phyloP scores from a whole-genome alignment of 495 filamentous ascomycete genomes.

The Aspergillus kassunensis region DNA sequence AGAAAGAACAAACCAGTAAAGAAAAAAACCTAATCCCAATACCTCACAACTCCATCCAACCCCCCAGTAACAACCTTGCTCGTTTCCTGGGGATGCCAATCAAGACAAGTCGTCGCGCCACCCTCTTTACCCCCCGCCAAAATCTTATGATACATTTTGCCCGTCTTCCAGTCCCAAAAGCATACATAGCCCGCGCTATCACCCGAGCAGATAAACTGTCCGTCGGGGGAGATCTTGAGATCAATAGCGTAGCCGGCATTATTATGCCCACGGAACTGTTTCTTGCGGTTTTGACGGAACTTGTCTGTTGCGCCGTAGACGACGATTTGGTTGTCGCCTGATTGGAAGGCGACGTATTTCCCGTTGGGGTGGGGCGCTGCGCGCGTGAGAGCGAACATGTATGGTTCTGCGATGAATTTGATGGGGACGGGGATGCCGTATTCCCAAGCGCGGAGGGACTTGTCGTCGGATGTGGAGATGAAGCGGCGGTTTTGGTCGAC shows the following conservation, averaged over 20 bases:
- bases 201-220: slow-evolving; percentile 78
- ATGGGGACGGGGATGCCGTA: slow-evolving; percentile 92
- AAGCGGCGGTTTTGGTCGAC: slow-evolving; percentile 92
- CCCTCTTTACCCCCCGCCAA: slow-evolving; percentile 60
- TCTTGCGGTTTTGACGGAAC: slow-evolving; percentile 96
- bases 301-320: slow-evolving; percentile 92
- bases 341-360: slow-evolving; percentile 91
- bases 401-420: slow-evolving; percentile 88
- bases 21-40: slow-evolving; percentile 70
- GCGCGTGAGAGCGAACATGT: slow-evolving; percentile 91
- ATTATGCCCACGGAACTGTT: slow-evolving; percentile 92
- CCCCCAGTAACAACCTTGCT: slow-evolving; percentile 90
- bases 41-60: slow-evolving; percentile 81
- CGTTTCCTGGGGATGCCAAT: slow-evolving; percentile 95
- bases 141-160: slow-evolving; percentile 97
- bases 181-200: slow-evolving; percentile 85
- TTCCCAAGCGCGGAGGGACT: slow-evolving; percentile 93
- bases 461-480: slow-evolving; percentile 97
- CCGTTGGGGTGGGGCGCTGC: slow-evolving; percentile 78
- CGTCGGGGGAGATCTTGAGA: slow-evolving; percentile 82
- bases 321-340: slow-evolving; percentile 90
- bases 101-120: slow-evolving; percentile 71
- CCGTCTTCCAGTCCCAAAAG: slow-evolving; percentile 99
- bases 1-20: neutral
- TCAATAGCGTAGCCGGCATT: slow-evolving; percentile 92